Evolutionary conservation across 2,329 filamentous ascomycete species (phyloP).

Genomic region (Sarocladiaceae sp.): DNA sequence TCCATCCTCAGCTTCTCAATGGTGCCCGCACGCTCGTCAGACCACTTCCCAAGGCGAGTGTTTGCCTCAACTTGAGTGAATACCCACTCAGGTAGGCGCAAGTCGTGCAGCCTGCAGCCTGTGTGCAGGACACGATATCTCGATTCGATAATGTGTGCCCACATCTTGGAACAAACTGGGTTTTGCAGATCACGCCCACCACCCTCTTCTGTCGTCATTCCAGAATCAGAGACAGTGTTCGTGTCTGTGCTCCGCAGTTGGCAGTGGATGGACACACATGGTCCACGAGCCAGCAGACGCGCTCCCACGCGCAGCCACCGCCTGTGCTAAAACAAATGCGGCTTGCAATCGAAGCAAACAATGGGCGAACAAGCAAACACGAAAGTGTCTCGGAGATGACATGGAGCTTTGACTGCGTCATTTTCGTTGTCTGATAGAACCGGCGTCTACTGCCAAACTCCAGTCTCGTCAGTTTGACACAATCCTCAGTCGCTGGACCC

Average conservation of each 20-base stretch:
- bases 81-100: too few species aligned
- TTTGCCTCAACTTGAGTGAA: not conserved
- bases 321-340: constrained; percentile 5
- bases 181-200: not conserved
- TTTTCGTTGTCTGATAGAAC: too few species aligned
- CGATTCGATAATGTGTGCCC: not conserved
- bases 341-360: constrained; percentile 1
- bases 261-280: not conserved
- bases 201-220: constrained; percentile 5
- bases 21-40: constrained; percentile 2
- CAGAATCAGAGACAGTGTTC: constrained; percentile 7
- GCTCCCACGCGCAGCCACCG: constrained; percentile 1
- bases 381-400: constrained; percentile 6
- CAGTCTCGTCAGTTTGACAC: too few species aligned
- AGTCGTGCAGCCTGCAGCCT: constrained; percentile 3
- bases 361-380: not conserved
- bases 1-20: constrained; percentile 5
- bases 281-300: not conserved
- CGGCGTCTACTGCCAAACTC: too few species aligned
- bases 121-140: not conserved
- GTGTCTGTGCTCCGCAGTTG: constrained; percentile 1
- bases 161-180: constrained; percentile 5
- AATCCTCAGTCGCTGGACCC: too few species aligned
- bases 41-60: not conserved
- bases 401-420: too few species aligned